Evolutionary conservation across 768 basidiomycete species (phyloP), one percentile per base, ranked within the genome.

Genomic region (Galerina marginata): DNA sequence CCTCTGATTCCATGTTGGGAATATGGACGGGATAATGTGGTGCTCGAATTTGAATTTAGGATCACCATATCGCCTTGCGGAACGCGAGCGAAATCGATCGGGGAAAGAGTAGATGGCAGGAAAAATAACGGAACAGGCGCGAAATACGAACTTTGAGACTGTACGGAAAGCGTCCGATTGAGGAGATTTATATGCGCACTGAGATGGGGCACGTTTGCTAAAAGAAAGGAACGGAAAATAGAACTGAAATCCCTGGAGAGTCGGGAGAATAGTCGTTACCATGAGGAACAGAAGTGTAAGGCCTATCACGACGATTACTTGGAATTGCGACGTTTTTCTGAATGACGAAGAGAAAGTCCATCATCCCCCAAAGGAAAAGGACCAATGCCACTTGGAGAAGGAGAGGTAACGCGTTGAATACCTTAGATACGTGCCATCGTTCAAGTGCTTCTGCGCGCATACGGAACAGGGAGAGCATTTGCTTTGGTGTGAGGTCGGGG

Each of bases 301-400:
- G 37, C 65, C 65, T 16, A 73, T 58, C 20, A 67, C 56, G 26
- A 62, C 48, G 23, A 61, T 65, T 37, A 70, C 49, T 14, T 14
- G 65, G 48, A 3, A 66, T 58, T 1, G 69, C 71, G 16, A 74
- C 65, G 9, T 54, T 48, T 1, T 39, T 38, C 5, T 14, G 15
- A 26, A 50, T 67, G 62, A 5, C 68, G 26, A 10, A 70, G 4
- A 74, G 60, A 9, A 70, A 64, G 16, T 69, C 65, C 23, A 71
- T 50, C 5, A 74, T 29, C 2, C 71, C 73, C 6, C 58, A 48
- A 38, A 72, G 68, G 55, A 75, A 75, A 2, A 75, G 60, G 4
- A 72, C 48, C 23, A 75, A 54, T 6, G 74, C 66, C 5, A 52
- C 23, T 44, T 71, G 72, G 9, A 75, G 67, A 7, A 72, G 61